These are phyloP conservation scores for Serendipita indica DNA, from an alignment of 768 basidiomycete genomes.

Conservation along the genomic window DNA sequence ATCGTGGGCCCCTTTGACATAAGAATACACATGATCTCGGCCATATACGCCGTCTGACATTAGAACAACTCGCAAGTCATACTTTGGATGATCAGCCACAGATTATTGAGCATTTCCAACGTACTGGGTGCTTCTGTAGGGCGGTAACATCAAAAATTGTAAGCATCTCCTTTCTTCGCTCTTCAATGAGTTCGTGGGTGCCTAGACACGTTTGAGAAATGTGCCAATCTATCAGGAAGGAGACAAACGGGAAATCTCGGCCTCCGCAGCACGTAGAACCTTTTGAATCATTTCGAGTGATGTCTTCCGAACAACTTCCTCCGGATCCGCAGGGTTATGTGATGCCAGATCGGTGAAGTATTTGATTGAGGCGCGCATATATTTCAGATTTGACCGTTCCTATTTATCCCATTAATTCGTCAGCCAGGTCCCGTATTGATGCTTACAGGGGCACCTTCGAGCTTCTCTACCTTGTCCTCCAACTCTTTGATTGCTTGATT, in stretches of 20 bases:
- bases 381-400: conserved; percentile 48
- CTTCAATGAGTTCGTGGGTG: conserved; percentile 35
- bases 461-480: conserved; percentile 28
- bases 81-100: conserved; percentile 29
- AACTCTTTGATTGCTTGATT: conserved; percentile 35
- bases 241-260: conserved; percentile 36
- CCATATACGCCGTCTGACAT: conserved; percentile 67
- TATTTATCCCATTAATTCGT: conserved; percentile 19
- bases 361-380: conserved; percentile 44
- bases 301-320: conserved; percentile 32
- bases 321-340: conserved; percentile 27
- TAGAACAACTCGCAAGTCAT: conserved; percentile 65
- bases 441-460: conserved; percentile 26
- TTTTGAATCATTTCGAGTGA: conserved; percentile 33
- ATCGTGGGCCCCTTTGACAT: conserved; percentile 45
- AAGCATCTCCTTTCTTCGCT: conserved; percentile 31
- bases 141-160: conserved; percentile 47
- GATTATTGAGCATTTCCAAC: conserved; percentile 16
- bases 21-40: conserved; percentile 63
- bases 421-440: not conserved
- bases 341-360: conserved; percentile 60
- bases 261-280: conserved; percentile 37
- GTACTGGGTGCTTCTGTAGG: conserved; percentile 43
- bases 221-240: not conserved
- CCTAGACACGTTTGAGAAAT: conserved; percentile 24